Evolutionary conservation across 2,329 filamentous ascomycete genomes (phyloP), one percentile per base, ranked within the genome.

Genomic region (Alternaria panax): DNA sequence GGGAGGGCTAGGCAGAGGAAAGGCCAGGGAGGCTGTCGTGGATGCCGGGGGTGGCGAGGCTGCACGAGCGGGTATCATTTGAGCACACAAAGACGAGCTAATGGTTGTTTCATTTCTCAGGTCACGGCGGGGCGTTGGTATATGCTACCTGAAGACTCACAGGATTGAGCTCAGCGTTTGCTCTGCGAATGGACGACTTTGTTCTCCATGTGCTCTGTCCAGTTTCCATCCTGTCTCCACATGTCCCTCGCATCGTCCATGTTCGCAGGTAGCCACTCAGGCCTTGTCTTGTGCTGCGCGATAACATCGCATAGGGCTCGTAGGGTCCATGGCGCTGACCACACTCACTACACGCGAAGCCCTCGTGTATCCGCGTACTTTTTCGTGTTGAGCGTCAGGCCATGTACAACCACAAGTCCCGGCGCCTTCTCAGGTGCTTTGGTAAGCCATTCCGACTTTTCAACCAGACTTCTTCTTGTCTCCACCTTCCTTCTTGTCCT

Each of bases 1-100:
- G 78, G 91, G 91, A 72, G 90, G 85, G 8, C 75, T 86, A 25
- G 84, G 83, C 8, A 83, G 85, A 71, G 87, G 87, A 28, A 87
- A 87, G 75, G 80, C 81, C 43, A 83, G 85, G 50, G 82, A 82
- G 61, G 81, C 81, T 54, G 81, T 83, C 36, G 80, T 88, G 51
- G 85, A 88, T 57, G 83, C 81, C 62, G 84, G 85, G 22, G 86
- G 83, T 43, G 87, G 86, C 8, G 86, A 88, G 75, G 86, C 84
- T 55, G 87, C 86, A 38, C 81, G 88, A 65, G 87, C 86, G 34
- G 76, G 77, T 8, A 73, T 78, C 36, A 74, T 78, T 42, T 78
- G 56, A 59, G 20, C 5, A 40, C 18, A n/a, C 38, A 18, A 27
- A 9, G 2, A 45, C 6, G 42, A 32, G 8, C 9, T 16, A 22